Conservation (phyloP, 176 grass and related monocot species). For the Themeda triandra region DNA sequence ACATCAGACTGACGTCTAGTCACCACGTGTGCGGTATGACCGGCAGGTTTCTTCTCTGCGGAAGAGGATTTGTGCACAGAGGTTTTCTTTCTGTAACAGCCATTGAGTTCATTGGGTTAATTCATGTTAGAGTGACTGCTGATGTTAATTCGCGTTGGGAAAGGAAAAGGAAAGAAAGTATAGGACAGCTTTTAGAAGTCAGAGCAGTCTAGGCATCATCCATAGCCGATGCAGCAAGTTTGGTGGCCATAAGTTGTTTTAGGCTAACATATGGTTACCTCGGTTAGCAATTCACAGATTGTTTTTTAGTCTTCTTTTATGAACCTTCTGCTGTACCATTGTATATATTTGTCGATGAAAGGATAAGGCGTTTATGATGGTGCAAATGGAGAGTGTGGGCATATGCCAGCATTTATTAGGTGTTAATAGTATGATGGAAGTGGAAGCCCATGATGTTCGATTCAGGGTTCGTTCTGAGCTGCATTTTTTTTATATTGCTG, state of each 20-base stretch:
- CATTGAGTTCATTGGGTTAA: not conserved
- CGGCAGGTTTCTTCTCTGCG: not conserved
- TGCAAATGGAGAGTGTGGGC: not conserved
- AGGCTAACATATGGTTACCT: not conserved
- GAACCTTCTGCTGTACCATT: not conserved
- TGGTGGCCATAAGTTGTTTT: not conserved
- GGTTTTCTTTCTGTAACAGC: not conserved
- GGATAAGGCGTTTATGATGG: not conserved
- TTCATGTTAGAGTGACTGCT: not conserved
- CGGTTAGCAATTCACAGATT: not conserved
- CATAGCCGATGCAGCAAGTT: not conserved
- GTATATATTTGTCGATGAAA: not conserved
- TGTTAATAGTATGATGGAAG: no score
- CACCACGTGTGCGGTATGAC: not conserved
- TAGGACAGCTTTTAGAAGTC: not conserved
- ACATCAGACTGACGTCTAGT: conserved; percentile 7
- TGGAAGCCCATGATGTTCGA: no score
- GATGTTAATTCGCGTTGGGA: not conserved
- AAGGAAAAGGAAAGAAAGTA: not conserved
- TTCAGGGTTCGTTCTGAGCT: no score
- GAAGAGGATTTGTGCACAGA: not conserved
- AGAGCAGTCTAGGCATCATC: not conserved
- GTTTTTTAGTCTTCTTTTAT: not conserved
- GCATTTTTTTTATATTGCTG: no score
- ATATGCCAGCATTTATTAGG: not conserved